Evolutionary conservation across 306 rosid genomes (phyloP), one percentile per base, ranked within the genome.

Genomic region (Rosa multiflora): DNA sequence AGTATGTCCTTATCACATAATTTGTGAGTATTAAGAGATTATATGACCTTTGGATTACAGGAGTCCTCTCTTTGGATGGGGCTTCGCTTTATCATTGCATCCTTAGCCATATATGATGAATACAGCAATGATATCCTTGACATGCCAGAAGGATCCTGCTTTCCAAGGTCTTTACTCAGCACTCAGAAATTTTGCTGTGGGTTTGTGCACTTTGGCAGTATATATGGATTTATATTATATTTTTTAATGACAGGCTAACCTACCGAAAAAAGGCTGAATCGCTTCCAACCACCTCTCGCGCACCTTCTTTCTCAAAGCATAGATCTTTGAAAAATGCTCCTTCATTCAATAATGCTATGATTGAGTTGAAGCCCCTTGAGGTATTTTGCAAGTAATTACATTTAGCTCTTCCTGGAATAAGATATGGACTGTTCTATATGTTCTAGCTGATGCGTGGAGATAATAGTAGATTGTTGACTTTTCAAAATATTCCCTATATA

Each of bases 71-170:
- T 96, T 74, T 55, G 81, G 80, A 75, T 79, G 14, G 99, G 98
- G 72, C 89, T 96, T 61, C 71, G 84, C 23, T 96, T 82, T 70
- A 85, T 85, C 48, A 63, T 91, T 75, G 92, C 99, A n/a, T 90
- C 98, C 73, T 79, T 96, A 83, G 72, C 99, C 76, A 83, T 96
- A 66, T 96, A 91, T 74, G 99, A 96, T 78, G 99, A 96, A 85
- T 90, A 96, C 87, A 85, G 93, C 92, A 96, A 91, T 79, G 99
- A 96, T 75, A 71, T 93, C 82, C 96, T 96, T 32, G 97, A 88
- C 85, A 93, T 96, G 99, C 93, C 85, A 14, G 98, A 96, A 86
- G 98, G 99, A 85, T 88, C 94, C 46, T 86, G 94, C 89, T 90
- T 93, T 85, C 99, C 99, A n/a, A 93, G 97, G 99, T 94, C 5